Evolutionary conservation across 805 yeast species (phyloP), one percentile per base, ranked within the genome.

Genomic region (Debaryomyces hansenii): DNA sequence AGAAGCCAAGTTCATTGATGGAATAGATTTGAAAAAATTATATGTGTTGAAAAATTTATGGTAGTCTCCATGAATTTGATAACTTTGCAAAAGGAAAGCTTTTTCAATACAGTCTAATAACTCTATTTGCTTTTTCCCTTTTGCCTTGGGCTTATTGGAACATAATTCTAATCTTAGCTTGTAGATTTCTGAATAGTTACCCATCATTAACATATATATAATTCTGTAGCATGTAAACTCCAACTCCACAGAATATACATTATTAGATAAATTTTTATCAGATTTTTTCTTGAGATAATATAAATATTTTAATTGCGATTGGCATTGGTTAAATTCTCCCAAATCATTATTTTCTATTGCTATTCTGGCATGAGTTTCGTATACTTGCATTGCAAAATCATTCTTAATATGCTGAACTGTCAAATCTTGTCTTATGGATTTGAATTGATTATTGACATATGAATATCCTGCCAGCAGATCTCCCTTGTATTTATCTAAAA

Each of bases 301-400:
- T 20, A 91, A 69, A 38, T 77, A 72, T 51, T 80, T 80, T 42
- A 94, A 67, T 56, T 90, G 89, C 12, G 95, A 82, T 64, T 87
- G 96, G 62, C 98, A 94, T 63, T 92, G 97, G 68, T 94, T 94
- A 63, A 87, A 90, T 64, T 94, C 98, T 8, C 97, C 97, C 51
- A 92, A 67, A 64, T 92, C 99, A 35, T 79, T 77, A 59, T 86
- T 84, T 54, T 83, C 86, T 33, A 92, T 76, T 0, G 97, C 96
- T n/a, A 91, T 71, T 41, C 90, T 79, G 4, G 94, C 94, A 64
- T 92, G 96, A 2, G 83, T 77, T 64, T 90, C 94, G 64, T 94
- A 92, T 0, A 90, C 96, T 45, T 69, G 60, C 5, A 90, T 79
- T 0, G 97, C 80, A 60, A 94, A 87, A 37, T 79, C 83, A 57